Conservation (phyloP, 2,329 filamentous ascomycete species). For the Alternaria sp. region DNA sequence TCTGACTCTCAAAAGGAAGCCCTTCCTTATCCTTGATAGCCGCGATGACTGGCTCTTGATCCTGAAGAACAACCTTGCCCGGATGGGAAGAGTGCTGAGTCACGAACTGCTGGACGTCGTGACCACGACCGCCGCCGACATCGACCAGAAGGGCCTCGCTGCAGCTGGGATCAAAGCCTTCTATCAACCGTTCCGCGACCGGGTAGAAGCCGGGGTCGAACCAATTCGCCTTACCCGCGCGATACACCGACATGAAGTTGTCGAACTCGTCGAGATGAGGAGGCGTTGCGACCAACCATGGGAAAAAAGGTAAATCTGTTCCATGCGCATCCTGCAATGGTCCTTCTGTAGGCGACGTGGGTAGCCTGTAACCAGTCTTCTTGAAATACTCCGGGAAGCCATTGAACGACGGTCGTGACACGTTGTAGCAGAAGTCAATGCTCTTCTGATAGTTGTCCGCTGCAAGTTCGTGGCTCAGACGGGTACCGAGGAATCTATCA, state of each 20-base stretch:
- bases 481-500: constrained; percentile 36
- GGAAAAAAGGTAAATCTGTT: constrained; percentile 46
- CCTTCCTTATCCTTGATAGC: constrained; percentile 23
- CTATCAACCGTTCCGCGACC: constrained; percentile 26
- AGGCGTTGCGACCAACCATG: constrained; percentile 47
- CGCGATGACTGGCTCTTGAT: constrained; percentile 50
- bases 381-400: constrained; percentile 19
- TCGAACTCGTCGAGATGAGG: constrained; percentile 36
- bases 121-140: constrained; percentile 52
- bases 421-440: constrained; percentile 49
- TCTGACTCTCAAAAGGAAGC: constrained; percentile 38
- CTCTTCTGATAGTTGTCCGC: constrained; percentile 47
- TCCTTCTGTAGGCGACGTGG: constrained; percentile 21
- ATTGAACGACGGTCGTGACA: constrained; percentile 29
- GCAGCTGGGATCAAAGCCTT: constrained; percentile 24
- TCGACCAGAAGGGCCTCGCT: constrained; percentile 48
- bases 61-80: constrained; percentile 58
- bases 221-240: constrained; percentile 19
- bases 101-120: constrained; percentile 47
- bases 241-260: constrained; percentile 20
- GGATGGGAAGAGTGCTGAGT: constrained; percentile 41
- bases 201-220: constrained; percentile 20
- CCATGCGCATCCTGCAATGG: constrained; percentile 49
- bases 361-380: constrained; percentile 11
- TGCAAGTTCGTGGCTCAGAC: constrained; percentile 43